Conservation (phyloP, 148 eudicot species). For the Limonium bicolor region DNA sequence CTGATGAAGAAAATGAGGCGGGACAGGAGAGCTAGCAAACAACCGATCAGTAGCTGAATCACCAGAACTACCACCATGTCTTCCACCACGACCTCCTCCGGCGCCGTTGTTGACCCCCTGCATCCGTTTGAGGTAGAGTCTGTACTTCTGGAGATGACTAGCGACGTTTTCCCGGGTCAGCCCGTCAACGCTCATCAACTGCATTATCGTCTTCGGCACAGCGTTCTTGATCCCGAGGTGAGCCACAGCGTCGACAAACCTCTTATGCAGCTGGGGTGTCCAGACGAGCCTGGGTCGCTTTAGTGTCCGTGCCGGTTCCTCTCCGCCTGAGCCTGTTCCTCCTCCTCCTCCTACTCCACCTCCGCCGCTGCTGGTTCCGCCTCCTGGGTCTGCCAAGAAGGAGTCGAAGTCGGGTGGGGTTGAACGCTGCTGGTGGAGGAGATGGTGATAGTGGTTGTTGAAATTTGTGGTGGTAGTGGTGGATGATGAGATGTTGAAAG, state of each 20-base stretch:
- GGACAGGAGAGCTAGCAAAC: constrained; percentile 83
- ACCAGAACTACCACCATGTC: constrained; percentile 20
- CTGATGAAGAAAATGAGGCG: constrained; percentile 69
- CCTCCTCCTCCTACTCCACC: no score
- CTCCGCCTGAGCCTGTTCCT: constrained; percentile 17
- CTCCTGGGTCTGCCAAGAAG: constrained; percentile 30
- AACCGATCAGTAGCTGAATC: constrained; percentile 72
- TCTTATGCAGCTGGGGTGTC: constrained; percentile 78
- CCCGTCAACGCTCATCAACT: constrained; percentile 72
- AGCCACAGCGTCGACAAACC: constrained; percentile 74
- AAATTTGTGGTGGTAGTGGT: background rate
- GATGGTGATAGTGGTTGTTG: constrained; percentile 6
- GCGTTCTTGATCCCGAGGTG: constrained; percentile 75
- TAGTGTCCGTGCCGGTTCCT: constrained; percentile 58
- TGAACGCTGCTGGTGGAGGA: constrained; percentile 19
- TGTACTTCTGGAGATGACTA: constrained; percentile 59
- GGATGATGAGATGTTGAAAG: constrained; percentile 49
- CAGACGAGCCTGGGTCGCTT: constrained; percentile 70
- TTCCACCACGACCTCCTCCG: constrained; percentile 9
- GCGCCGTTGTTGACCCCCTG: constrained; percentile 29
- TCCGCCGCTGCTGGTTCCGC: constrained; percentile 21
- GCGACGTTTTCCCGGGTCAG: constrained; percentile 67
- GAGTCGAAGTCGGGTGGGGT: constrained; percentile 71
- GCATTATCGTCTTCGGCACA: constrained; percentile 79
- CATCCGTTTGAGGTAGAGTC: constrained; percentile 65